Percentiles rank a stretch among this genome's conserved stretches.
Evolutionary conservation across 345 rosid genomes (phyloP).

Genomic region (Fremontodendron californicum): DNA sequence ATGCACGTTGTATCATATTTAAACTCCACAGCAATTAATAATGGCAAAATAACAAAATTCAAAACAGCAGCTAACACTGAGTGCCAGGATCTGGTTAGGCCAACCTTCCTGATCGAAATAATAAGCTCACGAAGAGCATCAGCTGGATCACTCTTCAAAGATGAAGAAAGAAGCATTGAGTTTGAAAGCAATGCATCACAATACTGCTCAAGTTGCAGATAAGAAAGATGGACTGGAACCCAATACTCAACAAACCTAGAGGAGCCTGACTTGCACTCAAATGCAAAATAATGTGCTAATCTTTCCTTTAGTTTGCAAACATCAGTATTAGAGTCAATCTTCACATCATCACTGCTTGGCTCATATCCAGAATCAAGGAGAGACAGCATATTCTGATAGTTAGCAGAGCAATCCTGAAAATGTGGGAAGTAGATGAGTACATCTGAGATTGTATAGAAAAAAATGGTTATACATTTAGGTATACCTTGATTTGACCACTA

Average conservation of each 20-base stretch:
- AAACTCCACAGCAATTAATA: background rate
- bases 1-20: background rate
- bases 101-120: conserved; percentile 17
- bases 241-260: conserved; percentile 17
- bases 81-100: background rate
- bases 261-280: conserved; percentile 11
- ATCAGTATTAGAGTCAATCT: background rate
- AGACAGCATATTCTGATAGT: conserved; percentile 8
- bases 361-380: conserved; percentile 9
- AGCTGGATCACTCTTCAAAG: conserved; percentile 12
- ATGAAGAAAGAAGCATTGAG: conserved; percentile 10
- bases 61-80: background rate
- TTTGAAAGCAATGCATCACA: conserved; percentile 18
- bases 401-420: conserved; percentile 8
- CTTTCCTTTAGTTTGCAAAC: conserved; percentile 11
- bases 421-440: background rate
- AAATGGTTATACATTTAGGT: background rate
- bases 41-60: background rate
- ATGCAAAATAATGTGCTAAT: conserved; percentile 6
- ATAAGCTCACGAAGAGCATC: conserved; percentile 12
- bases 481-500: conserved; percentile 16
- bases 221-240: conserved; percentile 20
- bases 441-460: background rate
- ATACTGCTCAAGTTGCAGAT: conserved; percentile 23
- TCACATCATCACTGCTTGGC: background rate